These are phyloP conservation scores for Termitomyces sp. DNA, from an alignment of 768 basidiomycete genomes.

Conservation along the genomic window DNA sequence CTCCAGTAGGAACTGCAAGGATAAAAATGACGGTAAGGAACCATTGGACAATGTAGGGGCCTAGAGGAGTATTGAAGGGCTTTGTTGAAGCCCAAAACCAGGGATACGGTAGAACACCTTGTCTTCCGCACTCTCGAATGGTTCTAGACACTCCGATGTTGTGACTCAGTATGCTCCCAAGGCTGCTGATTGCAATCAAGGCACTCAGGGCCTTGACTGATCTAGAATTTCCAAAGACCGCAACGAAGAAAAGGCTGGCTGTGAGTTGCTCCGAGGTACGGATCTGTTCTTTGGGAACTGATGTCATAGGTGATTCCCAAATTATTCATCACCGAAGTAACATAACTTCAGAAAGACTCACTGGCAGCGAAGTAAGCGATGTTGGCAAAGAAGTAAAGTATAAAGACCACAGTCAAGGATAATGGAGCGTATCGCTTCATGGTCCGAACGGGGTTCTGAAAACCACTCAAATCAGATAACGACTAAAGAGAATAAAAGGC, in stretches of 20 bases:
- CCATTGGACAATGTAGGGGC: conserved; percentile 44
- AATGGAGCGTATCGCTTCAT: conserved; percentile 41
- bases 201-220: conserved; percentile 33
- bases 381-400: conserved; percentile 47
- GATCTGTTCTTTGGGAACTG: conserved; percentile 42
- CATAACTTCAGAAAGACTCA: conserved; percentile 9
- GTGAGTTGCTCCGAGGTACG: conserved; percentile 39
- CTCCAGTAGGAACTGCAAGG: conserved; percentile 38
- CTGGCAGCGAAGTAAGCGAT: conserved; percentile 36
- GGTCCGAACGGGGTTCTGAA: conserved; percentile 39
- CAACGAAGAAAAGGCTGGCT: conserved; percentile 47
- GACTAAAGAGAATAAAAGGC: not conserved
- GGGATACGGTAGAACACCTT: conserved; percentile 53
- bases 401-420: conserved; percentile 42
- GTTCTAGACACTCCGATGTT: conserved; percentile 33
- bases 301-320: conserved; percentile 8
- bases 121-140: conserved; percentile 43
- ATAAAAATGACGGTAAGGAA: conserved; percentile 45
- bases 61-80: conserved; percentile 50
- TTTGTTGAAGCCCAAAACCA: conserved; percentile 46
- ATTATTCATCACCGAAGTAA: not conserved
- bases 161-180: conserved; percentile 34
- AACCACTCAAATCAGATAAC: not conserved
- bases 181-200: conserved; percentile 36
- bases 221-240: conserved; percentile 40